A percentile compares a stretch with the other conserved stretches of the same genome.
Conservation (phyloP, 306 rosid species). For the Vigna mungo region DNA sequence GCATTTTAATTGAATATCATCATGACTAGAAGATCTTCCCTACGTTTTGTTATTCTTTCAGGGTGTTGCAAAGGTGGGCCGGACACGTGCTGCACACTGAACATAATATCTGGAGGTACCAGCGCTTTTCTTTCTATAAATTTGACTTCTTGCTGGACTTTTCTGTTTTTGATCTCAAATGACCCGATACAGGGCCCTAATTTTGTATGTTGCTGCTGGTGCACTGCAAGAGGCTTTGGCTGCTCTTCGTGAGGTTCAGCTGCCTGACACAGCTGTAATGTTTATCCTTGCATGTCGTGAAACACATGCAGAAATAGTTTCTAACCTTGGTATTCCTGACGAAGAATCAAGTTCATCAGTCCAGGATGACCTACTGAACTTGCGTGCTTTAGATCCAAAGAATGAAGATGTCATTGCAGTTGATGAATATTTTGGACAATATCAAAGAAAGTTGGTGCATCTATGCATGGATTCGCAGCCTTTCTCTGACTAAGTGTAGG, state of each 20-base stretch:
- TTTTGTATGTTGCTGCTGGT: slow-evolving; percentile 93
- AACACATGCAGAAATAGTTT: slow-evolving; percentile 67
- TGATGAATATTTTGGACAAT: slow-evolving; percentile 80
- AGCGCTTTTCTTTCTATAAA: slow-evolving; percentile 31
- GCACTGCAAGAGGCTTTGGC: slow-evolving; percentile 94
- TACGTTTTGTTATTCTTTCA: slow-evolving; percentile 52
- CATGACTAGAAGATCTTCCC: slow-evolving; percentile 40
- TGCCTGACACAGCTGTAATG: slow-evolving; percentile 96
- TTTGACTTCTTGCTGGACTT: slow-evolving; percentile 1
- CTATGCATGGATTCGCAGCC: slow-evolving; percentile 96
- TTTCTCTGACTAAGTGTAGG: slow-evolving; percentile 57
- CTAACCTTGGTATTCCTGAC: slow-evolving; percentile 53
- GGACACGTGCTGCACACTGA: slow-evolving; percentile 70
- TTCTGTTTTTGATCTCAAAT: slow-evolving; percentile 45
- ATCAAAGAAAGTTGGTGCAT: slow-evolving; percentile 90
- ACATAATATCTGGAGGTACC: slow-evolving; percentile 95
- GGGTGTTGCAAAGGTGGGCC: slow-evolving; percentile 98
- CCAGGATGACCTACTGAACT: slow-evolving; percentile 54
- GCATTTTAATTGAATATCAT: slow-evolving; percentile 30
- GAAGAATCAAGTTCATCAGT: slow-evolving; percentile 64
- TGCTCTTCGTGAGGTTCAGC: slow-evolving; percentile 89
- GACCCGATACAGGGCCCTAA: slow-evolving; percentile 78
- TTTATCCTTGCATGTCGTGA: slow-evolving; percentile 95
- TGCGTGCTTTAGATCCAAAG: slow-evolving; percentile 77
- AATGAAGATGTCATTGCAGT: slow-evolving; percentile 84